These are phyloP conservation scores for Aspergillus ustus DNA, from an alignment of 2,329 filamentous ascomycete species.

Conservation along the genomic window DNA sequence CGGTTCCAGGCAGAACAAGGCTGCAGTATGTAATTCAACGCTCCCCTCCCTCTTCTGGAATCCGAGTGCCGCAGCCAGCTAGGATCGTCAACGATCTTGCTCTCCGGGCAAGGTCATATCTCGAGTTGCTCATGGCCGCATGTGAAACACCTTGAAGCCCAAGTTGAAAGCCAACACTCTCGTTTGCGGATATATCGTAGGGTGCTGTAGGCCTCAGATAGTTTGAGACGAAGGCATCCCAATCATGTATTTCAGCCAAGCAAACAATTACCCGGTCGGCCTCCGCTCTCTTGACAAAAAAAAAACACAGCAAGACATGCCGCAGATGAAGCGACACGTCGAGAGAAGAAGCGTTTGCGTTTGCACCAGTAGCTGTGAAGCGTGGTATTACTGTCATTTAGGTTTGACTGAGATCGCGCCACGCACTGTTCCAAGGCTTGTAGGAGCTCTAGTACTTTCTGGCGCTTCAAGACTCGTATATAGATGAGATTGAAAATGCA, in stretches of 20 bases:
- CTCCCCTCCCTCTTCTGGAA: background rate
- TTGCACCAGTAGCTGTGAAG: slow-evolving; percentile 10
- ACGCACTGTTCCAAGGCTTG: slow-evolving; percentile 16
- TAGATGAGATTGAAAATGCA: background rate
- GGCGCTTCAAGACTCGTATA: background rate
- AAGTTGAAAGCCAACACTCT: background rate
- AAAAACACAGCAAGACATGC: slow-evolving; percentile 1
- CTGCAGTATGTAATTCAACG: background rate
- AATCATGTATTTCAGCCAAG: background rate
- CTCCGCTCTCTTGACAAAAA: background rate
- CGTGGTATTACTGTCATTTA: slow-evolving; percentile 14
- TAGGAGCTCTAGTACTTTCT: background rate
- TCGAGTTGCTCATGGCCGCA: background rate
- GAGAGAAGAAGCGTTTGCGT: slow-evolving; percentile 23
- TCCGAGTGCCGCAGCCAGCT: background rate
- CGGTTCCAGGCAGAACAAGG: background rate
- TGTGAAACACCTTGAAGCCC: background rate
- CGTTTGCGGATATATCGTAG: background rate
- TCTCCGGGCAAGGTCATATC: background rate
- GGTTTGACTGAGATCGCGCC: slow-evolving; percentile 1
- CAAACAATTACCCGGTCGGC: background rate
- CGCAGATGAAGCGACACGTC: slow-evolving; percentile 20
- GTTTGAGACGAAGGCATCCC: background rate
- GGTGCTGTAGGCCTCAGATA: background rate
- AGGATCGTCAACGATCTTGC: background rate